phyloP scores from a whole-genome alignment of 306 rosid genomes.

The Quercus cerris region DNA sequence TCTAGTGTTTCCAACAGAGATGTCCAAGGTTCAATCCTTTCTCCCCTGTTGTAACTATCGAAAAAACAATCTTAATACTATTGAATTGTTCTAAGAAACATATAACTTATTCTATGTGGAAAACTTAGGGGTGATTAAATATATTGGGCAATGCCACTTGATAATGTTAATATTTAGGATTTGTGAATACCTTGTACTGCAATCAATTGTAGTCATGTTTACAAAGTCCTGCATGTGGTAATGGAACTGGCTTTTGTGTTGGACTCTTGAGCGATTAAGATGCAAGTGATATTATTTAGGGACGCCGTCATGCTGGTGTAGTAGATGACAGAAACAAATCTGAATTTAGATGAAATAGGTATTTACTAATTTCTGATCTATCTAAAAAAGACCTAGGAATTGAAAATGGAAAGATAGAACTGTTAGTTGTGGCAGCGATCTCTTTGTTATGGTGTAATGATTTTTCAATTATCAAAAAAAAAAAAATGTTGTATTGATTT shows the following conservation, averaged over 20 bases:
- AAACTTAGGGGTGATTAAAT: neutral
- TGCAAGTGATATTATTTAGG: neutral
- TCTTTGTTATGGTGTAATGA: too few relatives aligned
- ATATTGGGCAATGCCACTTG: neutral
- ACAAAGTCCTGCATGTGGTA: neutral
- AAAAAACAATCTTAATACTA: neutral
- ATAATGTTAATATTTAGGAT: neutral
- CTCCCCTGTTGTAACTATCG: too few relatives aligned
- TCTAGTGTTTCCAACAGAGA: too few relatives aligned
- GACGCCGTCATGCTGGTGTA: too few relatives aligned
- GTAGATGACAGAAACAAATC: neutral
- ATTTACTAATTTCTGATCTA: too few relatives aligned
- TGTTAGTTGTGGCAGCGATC: too few relatives aligned
- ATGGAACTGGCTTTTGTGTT: neutral
- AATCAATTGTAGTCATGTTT: neutral
- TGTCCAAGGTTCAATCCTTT: too few relatives aligned
- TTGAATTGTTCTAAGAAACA: neutral
- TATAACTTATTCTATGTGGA: neutral
- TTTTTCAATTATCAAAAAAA: too few relatives aligned
- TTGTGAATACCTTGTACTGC: neutral
- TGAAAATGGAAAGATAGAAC: too few relatives aligned
- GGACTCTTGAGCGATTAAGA: neutral
- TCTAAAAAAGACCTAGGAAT: too few relatives aligned
- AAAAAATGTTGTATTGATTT: too few relatives aligned
- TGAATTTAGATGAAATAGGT: too few relatives aligned